Base-by-base conservation (phyloP, 2,329 filamentous ascomycete species). In the Fusarium sororula region DNA sequence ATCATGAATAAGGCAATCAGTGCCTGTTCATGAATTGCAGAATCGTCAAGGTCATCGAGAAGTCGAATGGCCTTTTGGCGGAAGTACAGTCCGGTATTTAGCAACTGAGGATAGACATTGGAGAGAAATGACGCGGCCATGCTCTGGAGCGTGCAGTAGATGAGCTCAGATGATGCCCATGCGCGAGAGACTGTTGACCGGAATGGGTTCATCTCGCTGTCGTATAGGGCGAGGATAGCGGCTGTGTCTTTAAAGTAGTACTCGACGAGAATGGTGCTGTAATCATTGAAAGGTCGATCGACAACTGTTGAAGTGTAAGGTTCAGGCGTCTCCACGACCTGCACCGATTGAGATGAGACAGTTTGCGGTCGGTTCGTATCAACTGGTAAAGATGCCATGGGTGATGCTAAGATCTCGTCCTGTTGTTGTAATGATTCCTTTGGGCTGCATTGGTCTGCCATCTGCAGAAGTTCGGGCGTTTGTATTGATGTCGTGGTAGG, bases 341-440 rank as follows among this genome's bases (percentile, higher is more conserved):
- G 24, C 0, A n/a, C 24, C 1, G 35, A 14, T 17, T 18, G 35
- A 55, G 51, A 28, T 13, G 10, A 28, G 4, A 18, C 10, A 2
- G 2, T 17, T 9, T 10, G 35, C 14, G 14, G 20, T 28, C 14
- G 24, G 3, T 17, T 39, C 18, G 18, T 39, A 17, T 39, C 14
- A 13, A 13, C 2, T 1, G 20, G 20, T 28, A 38, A 18, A 7
- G 35, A 7, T 13, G 0, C 5, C 2, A 17, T 7, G 0, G 24
- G 35, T 13, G 24, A 13, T 15, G 18, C 7, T 13, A 10, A n/a
- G 2, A 9, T 22, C 0, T n/a, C 51, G 0, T 2, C 1, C 9
- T 54, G 9, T 2, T 39, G 24, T 2, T 22, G 13, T 5, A 1
- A 2, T 9, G 24, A 0, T 0, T 7, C 14, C 0, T 1, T 4